These are phyloP conservation scores for Venturia aucupariae DNA, from an alignment of 2,329 filamentous ascomycete species.

Conservation along the genomic window DNA sequence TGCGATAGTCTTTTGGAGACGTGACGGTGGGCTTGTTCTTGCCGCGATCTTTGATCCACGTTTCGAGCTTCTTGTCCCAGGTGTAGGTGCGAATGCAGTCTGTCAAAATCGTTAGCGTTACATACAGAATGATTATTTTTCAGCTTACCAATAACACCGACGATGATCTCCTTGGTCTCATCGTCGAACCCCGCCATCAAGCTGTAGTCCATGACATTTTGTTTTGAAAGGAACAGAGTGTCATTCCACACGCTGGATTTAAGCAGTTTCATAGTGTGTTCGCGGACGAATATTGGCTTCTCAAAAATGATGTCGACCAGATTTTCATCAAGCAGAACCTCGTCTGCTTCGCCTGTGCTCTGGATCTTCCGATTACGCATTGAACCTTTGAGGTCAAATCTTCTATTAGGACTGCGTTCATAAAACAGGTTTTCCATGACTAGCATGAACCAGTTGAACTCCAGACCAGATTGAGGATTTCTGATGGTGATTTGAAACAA, in stretches of 20 bases:
- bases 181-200: conserved; percentile 98
- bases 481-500: conserved; percentile 98
- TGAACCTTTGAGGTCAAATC: conserved; percentile 86
- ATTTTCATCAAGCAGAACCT: conserved; percentile 94
- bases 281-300: conserved; percentile 85
- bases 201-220: conserved; percentile 99
- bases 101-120: conserved; percentile 16
- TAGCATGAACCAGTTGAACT: conserved; percentile 89
- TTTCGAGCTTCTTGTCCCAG: conserved; percentile 99
- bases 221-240: conserved; percentile 84
- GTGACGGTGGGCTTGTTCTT: conserved; percentile 86
- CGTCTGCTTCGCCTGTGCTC: conserved; percentile 88
- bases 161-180: conserved; percentile 76
- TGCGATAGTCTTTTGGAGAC: conserved; percentile 95
- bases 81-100: conserved; percentile 98
- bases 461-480: conserved; percentile 80
- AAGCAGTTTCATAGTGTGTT: conserved; percentile 91
- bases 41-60: conserved; percentile 97
- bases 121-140: not conserved
- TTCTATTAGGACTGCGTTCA: conserved; percentile 74
- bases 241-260: conserved; percentile 94
- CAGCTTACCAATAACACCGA: conserved; percentile 69
- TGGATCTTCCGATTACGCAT: conserved; percentile 99
- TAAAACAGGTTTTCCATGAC: conserved; percentile 99
- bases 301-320: conserved; percentile 99